Base-by-base conservation (phyloP, 148 eudicot species). In the Dianthus caryophyllus region DNA sequence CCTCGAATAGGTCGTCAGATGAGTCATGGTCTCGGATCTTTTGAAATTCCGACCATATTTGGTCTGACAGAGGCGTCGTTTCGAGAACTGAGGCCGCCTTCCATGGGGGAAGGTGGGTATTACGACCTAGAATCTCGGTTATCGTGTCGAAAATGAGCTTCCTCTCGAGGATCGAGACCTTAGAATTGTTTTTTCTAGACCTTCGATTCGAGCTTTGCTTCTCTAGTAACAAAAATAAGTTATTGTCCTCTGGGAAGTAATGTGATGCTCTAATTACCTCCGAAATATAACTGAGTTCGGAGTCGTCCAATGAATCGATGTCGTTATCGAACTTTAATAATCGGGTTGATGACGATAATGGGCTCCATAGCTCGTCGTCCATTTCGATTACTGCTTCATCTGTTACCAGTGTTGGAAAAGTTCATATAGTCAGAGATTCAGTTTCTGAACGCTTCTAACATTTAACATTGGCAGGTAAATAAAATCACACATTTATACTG, bases 321-420 rank as follows among this genome's bases (percentile, higher is more conserved):
- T 58, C 75, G 18, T 82, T 84, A 20, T 74, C 82, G 5, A 22
- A 53, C 44, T 73, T 79, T 30, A 83, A 80, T 71, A 60, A 39
- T 30, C 56, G 74, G 21, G 77, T 64, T 0, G 82, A 80, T 29
- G 84, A 65, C 0, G 81, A 67, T 1, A 77, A 69, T 61, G 86
- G 83, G 83, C 87, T 85, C 91, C 97, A 91, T 33, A 67, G 38
- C 21, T 88, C 99, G 7, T 90, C 91, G 65, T 88, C 97, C 48
- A 71, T 54, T 61, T 88, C 96, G 57, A 47, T 72, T 14, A 76
- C 79, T 20, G 59, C 65, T 33, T 73, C 72, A 77, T 85, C 80
- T 81, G 83, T 63, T 15, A 67, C 68, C 57, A 70, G 53, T 61
- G 46, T 61, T 20, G 21, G 65, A 41, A 61, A 71, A 48, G 69